Percentiles rank a stretch among this genome's conserved stretches.
Conservation (phyloP, 2,329 filamentous ascomycete species). For the Arthrobotrys megalospora region DNA sequence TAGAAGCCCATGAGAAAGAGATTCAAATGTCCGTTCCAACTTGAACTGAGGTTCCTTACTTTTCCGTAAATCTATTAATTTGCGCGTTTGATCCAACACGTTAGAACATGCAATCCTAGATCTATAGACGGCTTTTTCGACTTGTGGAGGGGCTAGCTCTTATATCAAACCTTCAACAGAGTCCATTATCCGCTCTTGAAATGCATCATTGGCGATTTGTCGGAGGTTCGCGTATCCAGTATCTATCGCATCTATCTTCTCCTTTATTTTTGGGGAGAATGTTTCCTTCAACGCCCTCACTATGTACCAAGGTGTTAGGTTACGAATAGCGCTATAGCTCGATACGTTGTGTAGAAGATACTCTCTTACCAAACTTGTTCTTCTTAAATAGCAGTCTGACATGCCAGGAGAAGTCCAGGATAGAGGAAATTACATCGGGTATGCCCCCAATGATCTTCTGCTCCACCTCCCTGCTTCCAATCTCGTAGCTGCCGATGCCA, state of each 20-base stretch:
- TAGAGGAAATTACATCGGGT: constrained; percentile 47
- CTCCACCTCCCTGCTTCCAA: constrained; percentile 48
- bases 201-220: constrained; percentile 52
- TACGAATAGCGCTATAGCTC: neutral
- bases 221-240: constrained; percentile 34
- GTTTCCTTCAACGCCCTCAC: constrained; percentile 45
- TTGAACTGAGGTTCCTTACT: constrained; percentile 4
- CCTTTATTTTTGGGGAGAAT: constrained; percentile 46
- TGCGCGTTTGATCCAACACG: neutral
- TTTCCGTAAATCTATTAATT: constrained; percentile 54
- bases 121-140: neutral
- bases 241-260: constrained; percentile 47
- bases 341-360: neutral
- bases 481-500: neutral
- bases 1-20: neutral
- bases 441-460: constrained; percentile 52
- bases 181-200: constrained; percentile 57
- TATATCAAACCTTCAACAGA: constrained; percentile 49
- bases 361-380: constrained; percentile 46
- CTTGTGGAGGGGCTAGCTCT: no score
- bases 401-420: constrained; percentile 58
- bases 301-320: neutral
- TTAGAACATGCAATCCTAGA: neutral
- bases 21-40: no score
- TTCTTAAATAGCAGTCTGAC: constrained; percentile 47